These are phyloP conservation scores for Mucor racemosus DNA, from an alignment of 371 early-diverging fungal genomes.

Conservation along the genomic window DNA sequence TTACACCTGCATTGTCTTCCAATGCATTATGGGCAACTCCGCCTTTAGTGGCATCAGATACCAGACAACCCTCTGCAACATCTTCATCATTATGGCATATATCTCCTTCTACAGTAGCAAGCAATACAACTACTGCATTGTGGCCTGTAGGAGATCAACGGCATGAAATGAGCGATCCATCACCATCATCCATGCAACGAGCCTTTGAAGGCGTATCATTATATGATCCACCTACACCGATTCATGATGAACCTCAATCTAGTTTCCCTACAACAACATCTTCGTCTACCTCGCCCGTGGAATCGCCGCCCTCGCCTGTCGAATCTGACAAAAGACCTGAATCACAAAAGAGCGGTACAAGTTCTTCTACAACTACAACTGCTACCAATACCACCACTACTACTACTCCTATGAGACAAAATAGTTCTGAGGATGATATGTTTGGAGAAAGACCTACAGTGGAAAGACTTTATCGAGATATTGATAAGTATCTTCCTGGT, in stretches of 20 bases:
- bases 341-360: conserved; percentile 6
- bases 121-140: not conserved
- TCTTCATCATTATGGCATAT: conserved; percentile 6
- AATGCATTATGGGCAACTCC: conserved; percentile 15
- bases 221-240: conserved; percentile 29
- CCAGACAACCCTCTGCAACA: not conserved
- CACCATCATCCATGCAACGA: not conserved
- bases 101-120: not conserved
- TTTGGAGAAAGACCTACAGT: conserved; percentile 70
- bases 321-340: conserved; percentile 12
- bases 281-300: conserved; percentile 10
- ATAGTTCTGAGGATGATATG: conserved; percentile 24
- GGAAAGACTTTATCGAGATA: conserved; percentile 66
- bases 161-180: not conserved
- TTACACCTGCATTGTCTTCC: not conserved
- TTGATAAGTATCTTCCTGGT: conserved; percentile 74
- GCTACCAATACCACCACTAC: not conserved
- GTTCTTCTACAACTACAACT: not conserved
- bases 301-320: conserved; percentile 22
- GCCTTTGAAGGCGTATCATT: conserved; percentile 20
- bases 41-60: not conserved
- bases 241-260: not conserved
- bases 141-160: conserved; percentile 20
- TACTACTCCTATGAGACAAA: not conserved
- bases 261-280: conserved; percentile 9